phyloP scores from a whole-genome alignment of 73 alveolate species.

The Paramecium tetraurelia region DNA sequence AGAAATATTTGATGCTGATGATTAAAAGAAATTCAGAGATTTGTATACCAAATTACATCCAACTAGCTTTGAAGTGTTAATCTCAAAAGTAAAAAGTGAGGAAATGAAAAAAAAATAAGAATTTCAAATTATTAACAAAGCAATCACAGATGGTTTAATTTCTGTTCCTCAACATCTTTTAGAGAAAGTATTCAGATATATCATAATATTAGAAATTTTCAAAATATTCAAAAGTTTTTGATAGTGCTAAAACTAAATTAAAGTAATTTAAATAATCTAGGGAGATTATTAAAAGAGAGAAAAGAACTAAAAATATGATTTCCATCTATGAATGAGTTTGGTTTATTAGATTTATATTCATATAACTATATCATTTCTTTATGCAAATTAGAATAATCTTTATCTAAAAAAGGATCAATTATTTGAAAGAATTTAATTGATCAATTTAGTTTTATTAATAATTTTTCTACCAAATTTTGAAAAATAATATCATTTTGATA shows the following conservation, averaged over 20 bases:
- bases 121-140: neutral
- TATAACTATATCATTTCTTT: neutral
- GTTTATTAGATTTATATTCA: neutral
- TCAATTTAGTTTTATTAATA: too few relatives aligned
- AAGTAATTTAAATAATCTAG: neutral
- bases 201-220: neutral
- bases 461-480: too few relatives aligned
- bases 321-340: slow-evolving; percentile 23
- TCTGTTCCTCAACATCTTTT: neutral
- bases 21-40: slow-evolving; percentile 23
- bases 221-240: slow-evolving; percentile 7
- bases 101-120: slow-evolving; percentile 40
- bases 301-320: neutral
- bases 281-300: neutral
- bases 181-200: neutral
- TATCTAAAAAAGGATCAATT: neutral
- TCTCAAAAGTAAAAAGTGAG: slow-evolving; percentile 37
- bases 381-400: neutral
- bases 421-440: too few relatives aligned
- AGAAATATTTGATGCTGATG: slow-evolving; percentile 59
- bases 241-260: slow-evolving; percentile 18
- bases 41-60: slow-evolving; percentile 43
- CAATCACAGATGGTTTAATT: neutral
- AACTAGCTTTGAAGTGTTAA: slow-evolving; percentile 39
- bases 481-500: too few relatives aligned